These are phyloP conservation scores for Schizosaccharomyces octosporus DNA, from an alignment of 805 yeast genomes.

Conservation along the genomic window DNA sequence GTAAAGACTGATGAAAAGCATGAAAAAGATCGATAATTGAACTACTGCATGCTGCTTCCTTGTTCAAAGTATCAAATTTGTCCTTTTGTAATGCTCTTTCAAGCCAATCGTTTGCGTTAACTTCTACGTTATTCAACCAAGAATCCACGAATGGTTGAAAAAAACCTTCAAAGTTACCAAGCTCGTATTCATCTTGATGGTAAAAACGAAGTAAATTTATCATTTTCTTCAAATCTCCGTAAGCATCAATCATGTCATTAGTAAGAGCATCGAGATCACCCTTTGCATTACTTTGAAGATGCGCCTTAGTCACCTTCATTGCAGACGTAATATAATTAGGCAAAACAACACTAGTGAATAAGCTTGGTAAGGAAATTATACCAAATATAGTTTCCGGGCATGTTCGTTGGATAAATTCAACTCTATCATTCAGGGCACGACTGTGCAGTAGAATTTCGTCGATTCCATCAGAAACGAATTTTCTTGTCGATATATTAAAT, in stretches of 20 bases:
- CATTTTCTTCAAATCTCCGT: neutral
- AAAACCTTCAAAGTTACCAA: neutral
- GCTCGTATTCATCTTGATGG: neutral
- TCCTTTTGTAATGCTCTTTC: neutral
- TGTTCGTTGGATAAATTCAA: neutral
- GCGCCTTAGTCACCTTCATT: neutral
- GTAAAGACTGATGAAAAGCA: constrained; percentile 31
- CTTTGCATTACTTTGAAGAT: neutral
- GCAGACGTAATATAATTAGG: neutral
- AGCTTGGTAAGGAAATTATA: neutral
- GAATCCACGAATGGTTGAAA: constrained; percentile 18
- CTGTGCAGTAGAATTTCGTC: neutral
- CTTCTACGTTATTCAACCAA: constrained; percentile 26
- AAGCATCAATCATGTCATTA: neutral
- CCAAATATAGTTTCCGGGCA: neutral
- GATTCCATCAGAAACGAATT: neutral
- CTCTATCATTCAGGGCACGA: neutral
- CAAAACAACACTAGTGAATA: neutral
- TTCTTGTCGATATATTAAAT: neutral
- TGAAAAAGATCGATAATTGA: constrained; percentile 48
- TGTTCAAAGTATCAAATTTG: neutral
- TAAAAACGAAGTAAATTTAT: neutral
- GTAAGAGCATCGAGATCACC: neutral
- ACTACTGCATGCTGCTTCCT: constrained; percentile 13
- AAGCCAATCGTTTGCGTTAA: constrained; percentile 11